Conservation (phyloP, 2,329 filamentous ascomycete genomes). For the Pseudogymnoascus sp. region DNA sequence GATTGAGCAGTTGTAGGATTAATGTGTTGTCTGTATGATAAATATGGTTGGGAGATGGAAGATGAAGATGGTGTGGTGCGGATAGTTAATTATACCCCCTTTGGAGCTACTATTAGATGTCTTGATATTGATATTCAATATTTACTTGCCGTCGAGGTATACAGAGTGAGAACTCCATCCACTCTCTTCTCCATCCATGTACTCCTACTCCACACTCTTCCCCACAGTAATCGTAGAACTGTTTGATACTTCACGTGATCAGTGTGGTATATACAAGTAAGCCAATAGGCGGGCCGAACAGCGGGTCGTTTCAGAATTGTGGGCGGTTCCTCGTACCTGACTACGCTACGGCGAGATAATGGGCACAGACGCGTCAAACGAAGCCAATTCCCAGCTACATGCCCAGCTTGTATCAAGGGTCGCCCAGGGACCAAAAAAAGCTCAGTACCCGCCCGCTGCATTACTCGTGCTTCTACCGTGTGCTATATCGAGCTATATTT, state of each 20-base stretch:
- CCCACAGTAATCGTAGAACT: not conserved
- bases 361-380: not conserved
- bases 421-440: not conserved
- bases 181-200: not conserved
- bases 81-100: conserved; percentile 3
- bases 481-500: not conserved
- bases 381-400: not conserved
- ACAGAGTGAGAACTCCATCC: not conserved
- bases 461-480: not conserved
- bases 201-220: not conserved
- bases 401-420: not conserved
- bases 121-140: not conserved
- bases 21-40: not conserved
- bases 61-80: not conserved
- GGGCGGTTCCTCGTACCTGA: not conserved
- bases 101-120: not conserved
- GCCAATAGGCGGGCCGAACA: not conserved
- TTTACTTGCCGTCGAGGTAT: not conserved
- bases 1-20: conserved; percentile 49
- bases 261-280: not conserved
- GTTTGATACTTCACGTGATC: not conserved
- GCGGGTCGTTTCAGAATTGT: not conserved
- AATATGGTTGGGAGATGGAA: not conserved
- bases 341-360: not conserved
- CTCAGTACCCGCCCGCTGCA: not conserved